Evolutionary conservation across 768 basidiomycete genomes (phyloP).

Genomic region (Leccinum aurantiacum): DNA sequence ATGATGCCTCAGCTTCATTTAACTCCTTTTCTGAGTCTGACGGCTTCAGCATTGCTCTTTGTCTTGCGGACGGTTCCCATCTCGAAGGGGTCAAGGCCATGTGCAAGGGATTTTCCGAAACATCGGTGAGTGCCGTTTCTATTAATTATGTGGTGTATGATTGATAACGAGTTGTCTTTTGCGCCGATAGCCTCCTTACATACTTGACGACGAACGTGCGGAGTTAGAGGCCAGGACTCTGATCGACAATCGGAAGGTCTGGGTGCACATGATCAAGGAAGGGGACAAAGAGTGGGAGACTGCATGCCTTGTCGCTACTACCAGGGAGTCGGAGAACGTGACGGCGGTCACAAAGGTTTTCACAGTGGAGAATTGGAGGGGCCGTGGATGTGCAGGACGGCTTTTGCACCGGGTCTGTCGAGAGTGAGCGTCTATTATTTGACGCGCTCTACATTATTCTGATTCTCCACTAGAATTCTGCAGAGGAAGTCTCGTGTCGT

Average conservation of each 20-base stretch:
- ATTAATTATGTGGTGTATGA: neutral
- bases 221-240: constrained; percentile 50
- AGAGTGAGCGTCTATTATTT: constrained; percentile 39
- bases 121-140: constrained; percentile 46
- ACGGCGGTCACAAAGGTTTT: constrained; percentile 74
- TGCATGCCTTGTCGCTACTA: constrained; percentile 68
- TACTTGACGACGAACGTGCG: constrained; percentile 43
- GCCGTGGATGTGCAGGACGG: constrained; percentile 57
- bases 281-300: constrained; percentile 36
- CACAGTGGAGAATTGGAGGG: constrained; percentile 54
- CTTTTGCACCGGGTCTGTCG: constrained; percentile 59
- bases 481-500: constrained; percentile 48
- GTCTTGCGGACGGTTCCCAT: constrained; percentile 36
- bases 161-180: neutral
- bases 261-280: constrained; percentile 55
- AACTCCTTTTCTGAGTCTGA: constrained; percentile 7
- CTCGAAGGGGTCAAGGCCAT: constrained; percentile 40
- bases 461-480: constrained; percentile 32
- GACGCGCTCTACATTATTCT: constrained; percentile 1
- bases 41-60: constrained; percentile 28
- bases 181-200: constrained; percentile 53
- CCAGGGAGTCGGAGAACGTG: constrained; percentile 55
- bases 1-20: constrained; percentile 4
- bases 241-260: constrained; percentile 48
- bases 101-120: constrained; percentile 55